Conservation (phyloP, 495 filamentous ascomycete genomes). For the Hypoxylon intermedium region DNA sequence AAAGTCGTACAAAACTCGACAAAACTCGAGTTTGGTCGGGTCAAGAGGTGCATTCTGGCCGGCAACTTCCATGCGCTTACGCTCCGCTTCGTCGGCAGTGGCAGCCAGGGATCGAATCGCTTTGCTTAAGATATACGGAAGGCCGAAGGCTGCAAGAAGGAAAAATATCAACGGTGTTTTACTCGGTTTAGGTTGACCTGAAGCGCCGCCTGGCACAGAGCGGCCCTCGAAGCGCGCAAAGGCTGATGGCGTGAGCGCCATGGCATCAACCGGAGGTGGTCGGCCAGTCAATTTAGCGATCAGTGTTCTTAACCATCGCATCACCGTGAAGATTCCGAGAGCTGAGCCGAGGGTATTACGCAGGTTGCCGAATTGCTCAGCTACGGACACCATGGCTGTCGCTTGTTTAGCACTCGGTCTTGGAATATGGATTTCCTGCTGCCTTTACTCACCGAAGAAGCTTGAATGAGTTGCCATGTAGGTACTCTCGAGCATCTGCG, state of each 20-base stretch:
- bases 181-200: conserved; percentile 72
- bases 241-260: conserved; percentile 82
- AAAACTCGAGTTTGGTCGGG: conserved; percentile 91
- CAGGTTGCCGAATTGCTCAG: conserved; percentile 93
- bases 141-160: conserved; percentile 87
- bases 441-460: conserved; percentile 83
- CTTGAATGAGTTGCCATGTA: conserved; percentile 99
- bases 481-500: conserved; percentile 99
- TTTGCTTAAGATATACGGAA: conserved; percentile 96
- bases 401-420: conserved; percentile 33
- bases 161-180: conserved; percentile 97
- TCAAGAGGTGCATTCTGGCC: conserved; percentile 66
- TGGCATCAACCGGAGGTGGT: conserved; percentile 84
- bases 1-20: conserved; percentile 92
- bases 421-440: neutral
- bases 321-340: conserved; percentile 91
- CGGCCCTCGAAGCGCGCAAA: conserved; percentile 89
- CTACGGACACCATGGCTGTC: conserved; percentile 94
- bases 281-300: conserved; percentile 94
- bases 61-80: conserved; percentile 62
- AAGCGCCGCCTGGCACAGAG: conserved; percentile 42
- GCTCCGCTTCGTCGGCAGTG: conserved; percentile 81
- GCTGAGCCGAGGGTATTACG: conserved; percentile 94
- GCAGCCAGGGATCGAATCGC: conserved; percentile 84
- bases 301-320: conserved; percentile 90